Base-by-base conservation (phyloP, 805 yeast genomes). In the Jamesozyma lodderae region DNA sequence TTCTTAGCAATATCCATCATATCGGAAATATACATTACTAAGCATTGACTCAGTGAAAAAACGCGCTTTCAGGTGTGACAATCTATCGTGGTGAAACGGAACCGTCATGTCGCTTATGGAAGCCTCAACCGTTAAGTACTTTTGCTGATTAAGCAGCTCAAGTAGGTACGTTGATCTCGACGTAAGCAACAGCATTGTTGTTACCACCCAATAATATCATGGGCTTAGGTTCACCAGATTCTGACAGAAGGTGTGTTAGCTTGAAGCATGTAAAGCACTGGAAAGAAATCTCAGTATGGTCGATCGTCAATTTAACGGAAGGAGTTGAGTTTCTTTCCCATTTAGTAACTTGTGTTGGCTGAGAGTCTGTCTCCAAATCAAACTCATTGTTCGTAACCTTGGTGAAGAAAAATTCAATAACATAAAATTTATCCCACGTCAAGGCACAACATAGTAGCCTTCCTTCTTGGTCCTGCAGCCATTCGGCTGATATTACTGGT, bases 401-500 rank as follows among this genome's bases (percentile, higher is more conserved):
- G 8, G 13, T 17, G 7, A 19, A 17, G 28, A 23, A 23, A 14
- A 32, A 42, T 13, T 40, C 33, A 11, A 43, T 34, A 11, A 47
- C 38, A 32, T 34, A 26, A 19, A 49, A 26, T 1, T 42, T 33
- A 3, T 43, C 36, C 31, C 48, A 37, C 13, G 53, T 49, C 31
- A 47, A 27, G 8, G 49, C 34, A 17, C 45, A 40, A 26, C 46
- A 21, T 15, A 37, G 3, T 20, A 29, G 27, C 18, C 25, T 19
- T 23, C 19, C 26, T 33, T 35, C 25, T n/a, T 32, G 7, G 4
- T 33, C 13, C 3, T 15, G 7, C 8, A 53, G 14, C 55, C 56
- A 52, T 16, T 40, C 39, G 3, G 46, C 36, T 3, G 35, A 31
- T n/a, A 52, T 38, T 9, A 52, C 36, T 6, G 55, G 52, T 11